These are phyloP conservation scores for Entoloma clypeatum DNA, from an alignment of 1,284 basidiomycete genomes.

Conservation along the genomic window DNA sequence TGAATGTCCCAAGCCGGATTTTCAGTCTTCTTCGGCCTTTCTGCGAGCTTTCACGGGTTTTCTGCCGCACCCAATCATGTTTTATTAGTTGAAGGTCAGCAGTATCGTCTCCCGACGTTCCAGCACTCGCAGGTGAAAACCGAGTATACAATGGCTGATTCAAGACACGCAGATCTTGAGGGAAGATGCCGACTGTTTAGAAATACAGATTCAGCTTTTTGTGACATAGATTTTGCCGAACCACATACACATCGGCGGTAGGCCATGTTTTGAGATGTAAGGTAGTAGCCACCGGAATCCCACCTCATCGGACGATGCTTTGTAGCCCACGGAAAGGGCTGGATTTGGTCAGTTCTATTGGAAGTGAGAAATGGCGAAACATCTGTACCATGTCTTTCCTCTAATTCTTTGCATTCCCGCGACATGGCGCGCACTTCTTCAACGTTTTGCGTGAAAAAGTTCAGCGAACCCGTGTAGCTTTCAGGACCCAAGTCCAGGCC, in stretches of 20 bases:
- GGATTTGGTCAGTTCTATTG: background rate
- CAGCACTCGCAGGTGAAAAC: slow-evolving; percentile 58
- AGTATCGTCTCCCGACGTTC: slow-evolving; percentile 55
- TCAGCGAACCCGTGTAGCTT: slow-evolving; percentile 28
- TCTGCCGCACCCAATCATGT: slow-evolving; percentile 56
- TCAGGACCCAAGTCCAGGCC: slow-evolving; percentile 6
- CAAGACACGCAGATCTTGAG: slow-evolving; percentile 50
- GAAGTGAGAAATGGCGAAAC: background rate
- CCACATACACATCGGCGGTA: slow-evolving; percentile 27
- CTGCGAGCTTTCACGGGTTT: slow-evolving; percentile 33
- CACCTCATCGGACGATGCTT: slow-evolving; percentile 1
- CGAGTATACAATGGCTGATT: slow-evolving; percentile 43
- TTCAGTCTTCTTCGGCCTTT: slow-evolving; percentile 28
- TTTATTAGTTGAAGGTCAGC: slow-evolving; percentile 54
- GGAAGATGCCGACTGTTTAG: slow-evolving; percentile 33
- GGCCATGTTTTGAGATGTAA: slow-evolving; percentile 25
- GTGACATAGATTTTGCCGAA: background rate
- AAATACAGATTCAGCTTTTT: slow-evolving; percentile 2
- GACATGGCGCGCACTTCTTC: slow-evolving; percentile 42
- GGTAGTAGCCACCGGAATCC: slow-evolving; percentile 38
- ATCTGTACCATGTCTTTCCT: slow-evolving; percentile 18
- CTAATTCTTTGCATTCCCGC: slow-evolving; percentile 48
- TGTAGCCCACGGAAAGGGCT: slow-evolving; percentile 4
- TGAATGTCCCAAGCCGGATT: slow-evolving; percentile 72
- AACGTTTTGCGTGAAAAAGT: slow-evolving; percentile 45